phyloP scores from a whole-genome alignment of 768 basidiomycete species.

The Leccinum boreale region DNA sequence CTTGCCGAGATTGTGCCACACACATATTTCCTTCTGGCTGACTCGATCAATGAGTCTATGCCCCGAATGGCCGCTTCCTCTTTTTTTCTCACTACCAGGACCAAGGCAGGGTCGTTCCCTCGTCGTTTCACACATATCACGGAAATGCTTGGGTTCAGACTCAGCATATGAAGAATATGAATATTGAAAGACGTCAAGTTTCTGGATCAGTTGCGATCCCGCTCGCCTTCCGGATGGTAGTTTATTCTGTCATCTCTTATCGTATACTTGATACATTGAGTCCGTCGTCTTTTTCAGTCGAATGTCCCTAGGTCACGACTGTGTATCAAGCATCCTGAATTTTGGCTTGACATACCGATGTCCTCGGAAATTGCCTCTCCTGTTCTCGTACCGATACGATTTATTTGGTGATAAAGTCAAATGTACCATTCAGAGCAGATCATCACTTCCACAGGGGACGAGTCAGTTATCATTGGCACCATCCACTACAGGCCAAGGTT shows the following conservation, averaged over 20 bases:
- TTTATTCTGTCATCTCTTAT: background rate
- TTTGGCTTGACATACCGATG: background rate
- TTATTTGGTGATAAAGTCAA: background rate
- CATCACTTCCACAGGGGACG: constrained; percentile 9
- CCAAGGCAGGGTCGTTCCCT: constrained; percentile 3
- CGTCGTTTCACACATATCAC: constrained; percentile 5
- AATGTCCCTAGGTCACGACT: too few relatives aligned
- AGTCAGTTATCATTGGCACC: background rate
- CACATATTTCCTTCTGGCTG: background rate
- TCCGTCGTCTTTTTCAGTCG: background rate
- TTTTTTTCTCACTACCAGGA: constrained; percentile 10
- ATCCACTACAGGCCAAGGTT: background rate
- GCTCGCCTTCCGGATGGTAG: background rate
- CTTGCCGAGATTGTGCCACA: background rate
- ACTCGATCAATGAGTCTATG: background rate
- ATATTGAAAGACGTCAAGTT: background rate
- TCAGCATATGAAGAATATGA: background rate
- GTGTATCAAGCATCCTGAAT: background rate
- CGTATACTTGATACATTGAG: background rate
- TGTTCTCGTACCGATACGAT: background rate
- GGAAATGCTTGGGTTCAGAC: too few relatives aligned
- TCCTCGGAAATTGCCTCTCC: constrained; percentile 18
- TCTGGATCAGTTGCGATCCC: background rate
- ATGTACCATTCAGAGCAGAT: background rate
- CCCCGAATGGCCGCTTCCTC: background rate